Percentiles rank a stretch among this genome's conserved stretches.
These are phyloP conservation scores for Arthroderma sp. DNA, from an alignment of 2,329 filamentous ascomycete species.

Conservation along the genomic window DNA sequence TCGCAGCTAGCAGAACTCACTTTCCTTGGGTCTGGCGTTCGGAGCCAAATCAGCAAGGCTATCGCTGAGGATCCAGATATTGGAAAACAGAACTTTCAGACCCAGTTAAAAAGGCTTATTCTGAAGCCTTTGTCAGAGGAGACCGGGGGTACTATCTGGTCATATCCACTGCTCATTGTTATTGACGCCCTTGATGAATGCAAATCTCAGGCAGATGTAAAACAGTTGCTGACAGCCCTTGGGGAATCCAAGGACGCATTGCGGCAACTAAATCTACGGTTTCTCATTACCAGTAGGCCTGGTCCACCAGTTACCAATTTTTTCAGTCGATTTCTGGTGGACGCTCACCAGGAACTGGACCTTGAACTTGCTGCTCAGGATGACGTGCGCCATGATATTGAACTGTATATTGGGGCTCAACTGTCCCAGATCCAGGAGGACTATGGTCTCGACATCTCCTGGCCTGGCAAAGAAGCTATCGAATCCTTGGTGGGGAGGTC, in stretches of 20 bases:
- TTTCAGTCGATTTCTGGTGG: conserved; percentile 10
- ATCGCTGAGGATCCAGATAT: background rate
- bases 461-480: background rate
- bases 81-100: background rate
- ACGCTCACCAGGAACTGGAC: conserved; percentile 12
- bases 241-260: background rate
- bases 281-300: conserved; percentile 20
- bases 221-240: conserved; percentile 9
- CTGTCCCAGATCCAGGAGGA: background rate
- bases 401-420: background rate
- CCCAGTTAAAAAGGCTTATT: background rate
- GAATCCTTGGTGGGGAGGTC: background rate
- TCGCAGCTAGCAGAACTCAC: background rate
- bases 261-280: conserved; percentile 8
- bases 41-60: background rate
- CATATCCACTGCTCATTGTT: conserved; percentile 9
- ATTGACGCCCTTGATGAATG: conserved; percentile 20
- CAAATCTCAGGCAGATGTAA: conserved; percentile 12
- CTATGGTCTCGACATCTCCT: background rate
- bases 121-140: background rate
- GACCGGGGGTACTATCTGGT: background rate
- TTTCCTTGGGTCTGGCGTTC: conserved; percentile 15
- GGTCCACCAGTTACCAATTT: conserved; percentile 16
- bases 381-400: conserved; percentile 8
- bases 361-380: conserved; percentile 14